Evolutionary conservation across 164 flowering plant genomes (phyloP).

Genomic region (Pachysandra terminalis): DNA sequence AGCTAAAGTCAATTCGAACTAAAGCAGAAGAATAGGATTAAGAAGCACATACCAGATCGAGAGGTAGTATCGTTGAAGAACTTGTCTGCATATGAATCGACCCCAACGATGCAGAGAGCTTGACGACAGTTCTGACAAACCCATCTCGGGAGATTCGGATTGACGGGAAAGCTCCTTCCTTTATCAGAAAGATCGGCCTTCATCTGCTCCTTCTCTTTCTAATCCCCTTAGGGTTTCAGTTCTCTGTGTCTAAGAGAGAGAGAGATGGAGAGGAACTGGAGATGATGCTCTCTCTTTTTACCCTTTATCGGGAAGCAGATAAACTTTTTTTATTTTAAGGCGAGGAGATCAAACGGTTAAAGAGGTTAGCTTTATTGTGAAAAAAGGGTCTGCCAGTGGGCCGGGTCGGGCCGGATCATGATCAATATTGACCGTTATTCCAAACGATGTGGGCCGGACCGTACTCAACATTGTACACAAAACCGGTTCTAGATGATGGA

Average conservation of each 20-base stretch:
- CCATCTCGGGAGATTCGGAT: slow-evolving; percentile 83
- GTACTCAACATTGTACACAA: no score
- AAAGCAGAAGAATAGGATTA: slow-evolving; percentile 2
- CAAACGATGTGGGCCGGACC: no score
- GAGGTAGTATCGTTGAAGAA: slow-evolving; percentile 53
- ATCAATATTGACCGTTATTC: no score
- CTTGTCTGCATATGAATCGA: slow-evolving; percentile 84
- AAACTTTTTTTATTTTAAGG: no score
- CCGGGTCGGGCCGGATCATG: no score
- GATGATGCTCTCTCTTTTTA: no score
- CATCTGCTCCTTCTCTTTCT: slow-evolving; percentile 12
- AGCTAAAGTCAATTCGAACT: neutral
- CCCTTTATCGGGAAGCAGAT: no score
- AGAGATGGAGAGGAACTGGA: neutral
- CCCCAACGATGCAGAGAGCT: slow-evolving; percentile 72
- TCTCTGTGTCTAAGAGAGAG: neutral
- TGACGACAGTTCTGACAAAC: slow-evolving; percentile 89
- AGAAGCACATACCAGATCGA: slow-evolving; percentile 56
- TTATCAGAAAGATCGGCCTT: slow-evolving; percentile 35
- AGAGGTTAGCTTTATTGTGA: no score
- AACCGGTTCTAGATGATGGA: no score
- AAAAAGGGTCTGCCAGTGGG: no score
- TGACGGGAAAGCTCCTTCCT: slow-evolving; percentile 55
- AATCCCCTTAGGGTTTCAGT: slow-evolving; percentile 3
- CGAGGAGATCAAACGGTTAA: no score